phyloP scores from a whole-genome alignment of 305 asterid species.

The Withania somnifera region DNA sequence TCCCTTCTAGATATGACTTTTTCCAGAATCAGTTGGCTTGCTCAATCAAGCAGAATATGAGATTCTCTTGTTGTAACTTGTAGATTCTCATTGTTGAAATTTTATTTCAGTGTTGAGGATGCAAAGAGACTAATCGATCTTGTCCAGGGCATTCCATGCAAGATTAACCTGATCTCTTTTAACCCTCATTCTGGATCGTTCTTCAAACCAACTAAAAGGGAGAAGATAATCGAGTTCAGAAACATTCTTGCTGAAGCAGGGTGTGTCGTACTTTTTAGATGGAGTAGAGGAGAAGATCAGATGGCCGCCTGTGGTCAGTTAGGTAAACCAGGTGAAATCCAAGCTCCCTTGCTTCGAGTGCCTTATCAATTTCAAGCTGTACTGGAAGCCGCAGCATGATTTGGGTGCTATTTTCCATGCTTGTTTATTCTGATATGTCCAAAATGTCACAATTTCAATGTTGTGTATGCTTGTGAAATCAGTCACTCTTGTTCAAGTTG shows the following conservation, averaged over 20 bases:
- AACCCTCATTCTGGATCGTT: slow-evolving; percentile 79
- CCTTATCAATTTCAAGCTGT: slow-evolving; percentile 59
- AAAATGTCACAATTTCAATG: neutral
- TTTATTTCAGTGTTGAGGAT: slow-evolving; percentile 49
- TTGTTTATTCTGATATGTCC: neutral
- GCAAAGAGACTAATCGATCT: slow-evolving; percentile 67
- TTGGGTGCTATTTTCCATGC: neutral
- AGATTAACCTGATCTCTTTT: slow-evolving; percentile 81
- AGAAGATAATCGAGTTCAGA: slow-evolving; percentile 77
- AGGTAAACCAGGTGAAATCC: slow-evolving; percentile 76
- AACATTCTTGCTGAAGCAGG: slow-evolving; percentile 68
- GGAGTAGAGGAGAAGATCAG: slow-evolving; percentile 83
- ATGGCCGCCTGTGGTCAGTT: slow-evolving; percentile 99
- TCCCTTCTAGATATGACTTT: neutral
- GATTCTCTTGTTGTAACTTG: neutral
- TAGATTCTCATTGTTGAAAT: neutral
- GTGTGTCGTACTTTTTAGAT: slow-evolving; percentile 50
- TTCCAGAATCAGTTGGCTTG: neutral
- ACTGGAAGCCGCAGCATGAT: slow-evolving; percentile 17
- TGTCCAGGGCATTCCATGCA: slow-evolving; percentile 84
- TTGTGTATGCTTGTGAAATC: neutral
- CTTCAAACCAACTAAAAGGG: slow-evolving; percentile 59
- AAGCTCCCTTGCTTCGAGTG: slow-evolving; percentile 72
- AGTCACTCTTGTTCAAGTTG: neutral
- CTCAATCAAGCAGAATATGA: neutral